phyloP scores from a whole-genome alignment of 192 early-diverging fungal species.

The Gamsiella multidivaricata region DNA sequence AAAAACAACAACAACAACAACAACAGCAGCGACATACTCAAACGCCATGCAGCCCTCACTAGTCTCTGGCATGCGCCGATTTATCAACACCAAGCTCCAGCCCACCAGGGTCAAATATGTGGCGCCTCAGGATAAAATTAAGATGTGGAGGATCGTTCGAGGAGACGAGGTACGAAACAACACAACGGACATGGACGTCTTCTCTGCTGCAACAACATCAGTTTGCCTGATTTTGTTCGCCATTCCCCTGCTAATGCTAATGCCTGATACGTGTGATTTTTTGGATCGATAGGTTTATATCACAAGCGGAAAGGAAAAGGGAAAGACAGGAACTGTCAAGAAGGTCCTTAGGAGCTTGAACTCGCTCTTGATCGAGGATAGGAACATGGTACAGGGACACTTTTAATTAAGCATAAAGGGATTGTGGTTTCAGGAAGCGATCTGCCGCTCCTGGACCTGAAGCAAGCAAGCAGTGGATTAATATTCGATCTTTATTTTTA shows the following conservation, averaged over 20 bases:
- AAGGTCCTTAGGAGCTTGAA: conserved; percentile 72
- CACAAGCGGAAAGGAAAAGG: conserved; percentile 70
- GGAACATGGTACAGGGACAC: conserved; percentile 63
- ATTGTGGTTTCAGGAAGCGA: neutral
- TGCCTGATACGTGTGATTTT: neutral
- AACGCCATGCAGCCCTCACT: conserved; percentile 45
- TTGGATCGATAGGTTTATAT: conserved; percentile 59
- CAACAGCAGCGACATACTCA: neutral
- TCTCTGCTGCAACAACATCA: neutral
- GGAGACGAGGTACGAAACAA: conserved; percentile 66
- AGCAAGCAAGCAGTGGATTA: too few species aligned
- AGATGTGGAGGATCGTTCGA: conserved; percentile 69
- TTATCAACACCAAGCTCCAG: conserved; percentile 55
- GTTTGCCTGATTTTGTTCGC: too few species aligned
- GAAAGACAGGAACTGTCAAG: conserved; percentile 71
- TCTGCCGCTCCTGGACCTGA: too few species aligned
- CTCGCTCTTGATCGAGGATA: conserved; percentile 68
- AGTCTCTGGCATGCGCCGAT: conserved; percentile 36
- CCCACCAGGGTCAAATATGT: conserved; percentile 52
- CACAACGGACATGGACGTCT: too few species aligned
- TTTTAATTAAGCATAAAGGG: neutral
- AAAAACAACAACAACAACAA: conserved; percentile 5
- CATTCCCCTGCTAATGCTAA: too few species aligned
- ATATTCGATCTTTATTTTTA: neutral
- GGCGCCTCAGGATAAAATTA: conserved; percentile 55